Conservation (phyloP, 2,329 filamentous ascomycete genomes). For the Pseudophaeomoniella oleicola region DNA sequence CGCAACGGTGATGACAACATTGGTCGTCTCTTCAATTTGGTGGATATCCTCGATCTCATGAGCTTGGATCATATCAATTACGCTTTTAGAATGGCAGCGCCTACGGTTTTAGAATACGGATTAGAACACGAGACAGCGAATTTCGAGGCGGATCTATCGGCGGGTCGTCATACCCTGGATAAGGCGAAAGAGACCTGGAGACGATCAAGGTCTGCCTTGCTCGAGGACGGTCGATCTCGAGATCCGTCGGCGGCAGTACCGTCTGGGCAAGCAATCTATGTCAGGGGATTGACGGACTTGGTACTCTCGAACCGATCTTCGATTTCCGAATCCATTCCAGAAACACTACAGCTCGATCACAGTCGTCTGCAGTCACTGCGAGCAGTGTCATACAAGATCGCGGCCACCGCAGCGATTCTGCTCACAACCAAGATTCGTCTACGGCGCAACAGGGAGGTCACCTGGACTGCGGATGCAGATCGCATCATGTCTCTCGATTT, state of each 20-base stretch:
- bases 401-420: slow-evolving; percentile 46
- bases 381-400: slow-evolving; percentile 39
- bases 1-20: slow-evolving; percentile 37
- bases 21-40: slow-evolving; percentile 47
- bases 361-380: slow-evolving; percentile 39
- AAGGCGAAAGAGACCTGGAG: slow-evolving; percentile 30
- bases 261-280: slow-evolving; percentile 30
- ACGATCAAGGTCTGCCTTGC: slow-evolving; percentile 6
- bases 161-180: slow-evolving; percentile 35
- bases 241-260: slow-evolving; percentile 2
- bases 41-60: slow-evolving; percentile 47
- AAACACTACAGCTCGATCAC: slow-evolving; percentile 44
- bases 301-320: slow-evolving; percentile 39
- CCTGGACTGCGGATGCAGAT: slow-evolving; percentile 48
- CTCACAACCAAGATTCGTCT: slow-evolving; percentile 52
- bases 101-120: slow-evolving; percentile 45
- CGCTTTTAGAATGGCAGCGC: slow-evolving; percentile 45
- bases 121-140: slow-evolving; percentile 46
- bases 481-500: slow-evolving; percentile 40
- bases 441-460: slow-evolving; percentile 47
- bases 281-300: slow-evolving; percentile 44
- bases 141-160: slow-evolving; percentile 40
- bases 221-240: slow-evolving; percentile 1
- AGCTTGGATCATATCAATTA: slow-evolving; percentile 53
- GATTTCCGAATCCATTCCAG: slow-evolving; percentile 38